These are phyloP conservation scores for Collybia sp. DNA, from an alignment of 768 basidiomycete species.

Conservation along the genomic window DNA sequence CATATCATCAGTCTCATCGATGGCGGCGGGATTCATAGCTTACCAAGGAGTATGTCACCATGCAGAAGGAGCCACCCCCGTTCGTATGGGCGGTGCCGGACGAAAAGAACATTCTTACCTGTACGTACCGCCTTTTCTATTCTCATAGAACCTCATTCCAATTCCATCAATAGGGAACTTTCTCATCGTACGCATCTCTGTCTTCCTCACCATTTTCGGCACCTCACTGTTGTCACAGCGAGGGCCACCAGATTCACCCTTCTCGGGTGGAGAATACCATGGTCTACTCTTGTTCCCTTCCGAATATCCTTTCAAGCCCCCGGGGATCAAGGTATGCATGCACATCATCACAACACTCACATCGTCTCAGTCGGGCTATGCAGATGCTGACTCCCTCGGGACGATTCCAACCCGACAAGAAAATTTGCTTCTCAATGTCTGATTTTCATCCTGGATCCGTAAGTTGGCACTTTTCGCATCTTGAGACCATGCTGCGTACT, in stretches of 20 bases:
- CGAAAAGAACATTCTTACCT: slow-evolving; percentile 95
- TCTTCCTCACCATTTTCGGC: slow-evolving; percentile 6
- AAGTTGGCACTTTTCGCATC: slow-evolving; percentile 25
- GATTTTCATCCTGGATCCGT: slow-evolving; percentile 91
- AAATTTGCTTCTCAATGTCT: slow-evolving; percentile 98
- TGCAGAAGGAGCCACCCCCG: slow-evolving; percentile 93
- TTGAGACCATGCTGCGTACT: background rate
- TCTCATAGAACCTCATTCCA: background rate
- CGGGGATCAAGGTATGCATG: slow-evolving; percentile 81
- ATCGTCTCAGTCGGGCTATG: slow-evolving; percentile 6
- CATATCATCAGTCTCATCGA: background rate
- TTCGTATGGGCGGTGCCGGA: slow-evolving; percentile 95
- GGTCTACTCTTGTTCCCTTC: slow-evolving; percentile 89
- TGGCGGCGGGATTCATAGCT: slow-evolving; percentile 41
- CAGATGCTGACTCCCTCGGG: slow-evolving; percentile 92
- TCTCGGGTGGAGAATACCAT: slow-evolving; percentile 89
- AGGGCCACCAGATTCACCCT: slow-evolving; percentile 92
- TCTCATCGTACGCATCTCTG: slow-evolving; percentile 64
- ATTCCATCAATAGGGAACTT: slow-evolving; percentile 73
- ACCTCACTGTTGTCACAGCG: slow-evolving; percentile 44
- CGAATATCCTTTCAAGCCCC: slow-evolving; percentile 96
- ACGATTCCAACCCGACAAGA: slow-evolving; percentile 86
- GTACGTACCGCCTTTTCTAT: slow-evolving; percentile 42
- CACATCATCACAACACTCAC: background rate
- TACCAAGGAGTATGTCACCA: slow-evolving; percentile 82